These are phyloP conservation scores for Pseudocercospora musae DNA, from an alignment of 2,329 filamentous ascomycete genomes.

Conservation along the genomic window DNA sequence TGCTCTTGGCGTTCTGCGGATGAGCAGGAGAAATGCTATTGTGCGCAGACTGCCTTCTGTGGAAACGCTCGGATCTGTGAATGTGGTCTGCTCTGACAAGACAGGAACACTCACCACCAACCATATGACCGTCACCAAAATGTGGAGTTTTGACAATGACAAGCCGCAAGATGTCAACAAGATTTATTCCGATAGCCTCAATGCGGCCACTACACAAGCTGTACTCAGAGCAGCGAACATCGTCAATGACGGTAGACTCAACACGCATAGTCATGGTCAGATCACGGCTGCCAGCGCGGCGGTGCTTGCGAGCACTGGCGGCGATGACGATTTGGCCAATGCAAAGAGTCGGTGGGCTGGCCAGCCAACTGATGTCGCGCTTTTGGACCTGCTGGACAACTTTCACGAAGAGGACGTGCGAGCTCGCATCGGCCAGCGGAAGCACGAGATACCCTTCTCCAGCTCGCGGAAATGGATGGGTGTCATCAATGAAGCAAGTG, in stretches of 20 bases:
- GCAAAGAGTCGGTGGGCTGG: conserved; percentile 89
- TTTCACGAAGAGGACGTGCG: conserved; percentile 91
- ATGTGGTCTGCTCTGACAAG: conserved; percentile 99
- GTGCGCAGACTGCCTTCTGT: conserved; percentile 94
- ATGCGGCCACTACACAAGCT: conserved; percentile 70
- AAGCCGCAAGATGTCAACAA: conserved; percentile 53
- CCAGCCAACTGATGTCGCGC: conserved; percentile 95
- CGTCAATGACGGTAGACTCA: conserved; percentile 86
- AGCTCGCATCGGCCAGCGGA: conserved; percentile 75
- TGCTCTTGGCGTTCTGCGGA: conserved; percentile 88
- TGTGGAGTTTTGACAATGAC: conserved; percentile 83
- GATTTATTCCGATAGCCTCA: conserved; percentile 52
- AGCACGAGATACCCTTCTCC: conserved; percentile 88
- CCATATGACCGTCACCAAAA: conserved; percentile 94
- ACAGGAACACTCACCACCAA: conserved; percentile 95
- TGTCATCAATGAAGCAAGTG: conserved; percentile 66
- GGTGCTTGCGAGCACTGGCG: conserved; percentile 79
- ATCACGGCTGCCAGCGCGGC: conserved; percentile 66
- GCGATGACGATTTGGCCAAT: conserved; percentile 54
- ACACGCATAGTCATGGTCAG: conserved; percentile 57
- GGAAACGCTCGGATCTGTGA: conserved; percentile 95
- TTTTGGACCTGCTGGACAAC: conserved; percentile 85
- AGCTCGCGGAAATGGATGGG: conserved; percentile 99
- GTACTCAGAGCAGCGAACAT: conserved; percentile 92
- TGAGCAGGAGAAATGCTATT: conserved; percentile 93